Evolutionary conservation across 2,329 filamentous ascomycete species (phyloP), one percentile per base, ranked within the genome.

Genomic region (Stylonectria norvegica): DNA sequence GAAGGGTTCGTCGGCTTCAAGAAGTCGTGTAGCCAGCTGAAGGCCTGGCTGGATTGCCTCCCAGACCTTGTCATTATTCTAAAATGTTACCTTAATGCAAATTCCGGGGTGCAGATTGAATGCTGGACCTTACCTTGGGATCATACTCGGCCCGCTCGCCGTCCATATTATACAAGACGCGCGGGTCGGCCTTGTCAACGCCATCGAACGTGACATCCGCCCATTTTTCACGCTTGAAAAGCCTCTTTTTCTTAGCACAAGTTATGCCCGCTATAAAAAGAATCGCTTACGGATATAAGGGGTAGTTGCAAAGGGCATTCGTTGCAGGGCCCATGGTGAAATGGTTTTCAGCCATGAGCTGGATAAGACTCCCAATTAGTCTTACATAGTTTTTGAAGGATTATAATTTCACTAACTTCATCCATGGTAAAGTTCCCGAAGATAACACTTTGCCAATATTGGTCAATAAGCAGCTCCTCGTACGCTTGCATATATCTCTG

Each of bases 351-450:
- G 49, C 46, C 12, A 46, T 20, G 4, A 63, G 38, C 61, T 62
- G 12, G n/a, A n/a, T n/a, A n/a, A n/a, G n/a, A n/a, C n/a, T n/a
- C n/a, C n/a, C n/a, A n/a, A n/a, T n/a, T n/a, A n/a, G n/a, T n/a
- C n/a, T n/a, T n/a, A n/a, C n/a, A n/a, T n/a, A n/a, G n/a, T n/a
- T n/a, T n/a, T n/a, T n/a, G n/a, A n/a, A n/a, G n/a, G n/a, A 36
- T 18, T 23, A 6, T 5, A 19, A 9, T 16, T 20, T 2, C 2
- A 36, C 44, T 38, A 34, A 55, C 60, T 39, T 64, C 60, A n/a
- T 62, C 56, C 38, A 59, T 59, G 5, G 58, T 62, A 25, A 59
- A 20, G 12, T 53, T 56, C n/a, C 45, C 42, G 14, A 62, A 62
- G 2, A 63, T 30, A 2, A 55, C 36, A 5, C 29, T 42, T 34